Evolutionary conservation across 805 yeast genomes (phyloP).

Genomic region (Tetrapisispora arboricola): DNA sequence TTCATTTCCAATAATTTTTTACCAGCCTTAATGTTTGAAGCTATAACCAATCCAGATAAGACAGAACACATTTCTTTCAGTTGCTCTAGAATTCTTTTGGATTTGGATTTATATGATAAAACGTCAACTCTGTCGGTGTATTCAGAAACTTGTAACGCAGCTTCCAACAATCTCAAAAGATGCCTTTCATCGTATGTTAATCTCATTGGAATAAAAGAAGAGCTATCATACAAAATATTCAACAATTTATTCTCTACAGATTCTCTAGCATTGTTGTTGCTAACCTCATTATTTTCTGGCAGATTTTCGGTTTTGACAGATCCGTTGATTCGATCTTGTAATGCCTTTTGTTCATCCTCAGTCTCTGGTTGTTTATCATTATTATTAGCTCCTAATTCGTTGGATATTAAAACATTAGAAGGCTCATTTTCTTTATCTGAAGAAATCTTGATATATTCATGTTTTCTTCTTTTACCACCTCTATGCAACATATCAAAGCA

Average conservation of each 20-base stretch:
- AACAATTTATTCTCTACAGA: conserved; percentile 26
- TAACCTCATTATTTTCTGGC: no score
- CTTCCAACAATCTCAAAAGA: conserved; percentile 54
- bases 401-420: background rate
- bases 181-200: conserved; percentile 61
- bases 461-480: conserved; percentile 51
- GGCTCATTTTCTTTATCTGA: conserved; percentile 11
- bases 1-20: conserved; percentile 53
- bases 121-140: conserved; percentile 74
- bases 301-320: conserved; percentile 7
- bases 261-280: conserved; percentile 3
- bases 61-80: conserved; percentile 69
- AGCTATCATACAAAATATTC: conserved; percentile 33
- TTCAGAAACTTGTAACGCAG: conserved; percentile 69
- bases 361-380: conserved; percentile 14
- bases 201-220: conserved; percentile 58
- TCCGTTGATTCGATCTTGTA: conserved; percentile 10
- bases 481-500: conserved; percentile 61
- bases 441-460: conserved; percentile 27
- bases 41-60: conserved; percentile 66
- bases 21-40: conserved; percentile 64
- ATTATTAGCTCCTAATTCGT: conserved; percentile 5
- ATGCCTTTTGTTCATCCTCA: conserved; percentile 9
- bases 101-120: conserved; percentile 51
- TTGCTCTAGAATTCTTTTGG: conserved; percentile 63